A percentile compares a stretch with the other conserved stretches of the same genome.
Evolutionary conservation across 148 eudicot species (phyloP).

Genomic region (Rheum nobile): DNA sequence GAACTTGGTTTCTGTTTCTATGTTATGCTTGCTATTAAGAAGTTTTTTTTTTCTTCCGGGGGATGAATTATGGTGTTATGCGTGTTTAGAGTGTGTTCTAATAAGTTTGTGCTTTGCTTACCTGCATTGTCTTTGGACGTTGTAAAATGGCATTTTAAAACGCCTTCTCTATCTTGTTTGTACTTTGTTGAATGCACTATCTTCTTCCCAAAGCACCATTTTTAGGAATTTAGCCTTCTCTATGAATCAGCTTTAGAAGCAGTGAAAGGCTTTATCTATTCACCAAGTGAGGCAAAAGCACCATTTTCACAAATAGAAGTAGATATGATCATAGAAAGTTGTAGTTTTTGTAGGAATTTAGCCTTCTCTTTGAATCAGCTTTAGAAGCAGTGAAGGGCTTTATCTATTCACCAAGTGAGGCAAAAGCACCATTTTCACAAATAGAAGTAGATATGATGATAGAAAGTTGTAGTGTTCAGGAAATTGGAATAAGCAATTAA

Average conservation of each 20-base stretch:
- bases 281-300: no score
- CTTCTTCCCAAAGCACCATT: no score
- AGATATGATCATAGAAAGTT: no score
- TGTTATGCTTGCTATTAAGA: no score
- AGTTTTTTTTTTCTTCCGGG: not conserved
- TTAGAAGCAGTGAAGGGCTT: slow-evolving; percentile 16
- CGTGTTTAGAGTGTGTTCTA: not conserved
- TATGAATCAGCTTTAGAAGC: slow-evolving; percentile 10
- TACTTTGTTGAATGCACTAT: no score
- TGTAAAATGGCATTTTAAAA: not conserved
- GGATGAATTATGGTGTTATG: not conserved
- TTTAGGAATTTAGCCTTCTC: slow-evolving; percentile 20
- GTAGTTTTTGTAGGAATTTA: slow-evolving; percentile 22
- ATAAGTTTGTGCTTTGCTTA: not conserved
- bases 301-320: no score
- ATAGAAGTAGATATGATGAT: no score
- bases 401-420: no score
- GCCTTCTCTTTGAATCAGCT: slow-evolving; percentile 13
- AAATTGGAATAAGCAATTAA: no score
- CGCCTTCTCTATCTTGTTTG: no score
- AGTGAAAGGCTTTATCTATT: slow-evolving; percentile 19
- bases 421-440: no score
- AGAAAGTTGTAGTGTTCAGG: no score
- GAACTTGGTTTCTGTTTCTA: not conserved
- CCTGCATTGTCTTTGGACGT: not conserved